These are phyloP conservation scores for Xylaria venustula DNA, from an alignment of 495 filamentous ascomycete species.

Conservation along the genomic window DNA sequence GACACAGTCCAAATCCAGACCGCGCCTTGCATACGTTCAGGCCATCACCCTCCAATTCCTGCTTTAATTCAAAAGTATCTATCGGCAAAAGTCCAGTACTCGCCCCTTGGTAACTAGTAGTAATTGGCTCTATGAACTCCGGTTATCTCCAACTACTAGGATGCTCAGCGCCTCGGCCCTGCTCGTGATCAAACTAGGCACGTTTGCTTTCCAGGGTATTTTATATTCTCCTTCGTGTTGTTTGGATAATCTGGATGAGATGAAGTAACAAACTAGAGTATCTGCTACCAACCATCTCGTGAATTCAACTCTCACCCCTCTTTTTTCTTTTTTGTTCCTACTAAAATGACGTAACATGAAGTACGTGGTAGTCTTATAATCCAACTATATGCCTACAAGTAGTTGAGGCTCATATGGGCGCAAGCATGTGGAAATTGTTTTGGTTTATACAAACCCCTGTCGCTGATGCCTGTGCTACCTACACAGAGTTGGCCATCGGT, in stretches of 20 bases:
- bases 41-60: too few relatives aligned
- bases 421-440: not conserved
- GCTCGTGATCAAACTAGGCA: not conserved
- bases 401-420: not conserved
- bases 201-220: not conserved
- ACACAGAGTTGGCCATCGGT: not conserved
- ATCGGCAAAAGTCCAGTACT: too few relatives aligned
- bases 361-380: not conserved
- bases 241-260: too few relatives aligned
- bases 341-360: not conserved
- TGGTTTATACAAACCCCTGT: slow-evolving; percentile 1
- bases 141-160: not conserved
- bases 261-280: not conserved
- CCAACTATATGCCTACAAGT: not conserved
- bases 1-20: too few relatives aligned
- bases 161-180: not conserved
- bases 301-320: not conserved
- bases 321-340: not conserved
- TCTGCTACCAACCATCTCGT: not conserved
- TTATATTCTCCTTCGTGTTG: not conserved
- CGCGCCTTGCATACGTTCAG: too few relatives aligned
- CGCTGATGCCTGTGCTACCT: not conserved
- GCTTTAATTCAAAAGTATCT: too few relatives aligned
- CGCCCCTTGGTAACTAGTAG: too few relatives aligned
- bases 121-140: too few relatives aligned